Evolutionary conservation across 345 rosid species (phyloP), one percentile per base, ranked within the genome.

Genomic region (Passiflora organensis): DNA sequence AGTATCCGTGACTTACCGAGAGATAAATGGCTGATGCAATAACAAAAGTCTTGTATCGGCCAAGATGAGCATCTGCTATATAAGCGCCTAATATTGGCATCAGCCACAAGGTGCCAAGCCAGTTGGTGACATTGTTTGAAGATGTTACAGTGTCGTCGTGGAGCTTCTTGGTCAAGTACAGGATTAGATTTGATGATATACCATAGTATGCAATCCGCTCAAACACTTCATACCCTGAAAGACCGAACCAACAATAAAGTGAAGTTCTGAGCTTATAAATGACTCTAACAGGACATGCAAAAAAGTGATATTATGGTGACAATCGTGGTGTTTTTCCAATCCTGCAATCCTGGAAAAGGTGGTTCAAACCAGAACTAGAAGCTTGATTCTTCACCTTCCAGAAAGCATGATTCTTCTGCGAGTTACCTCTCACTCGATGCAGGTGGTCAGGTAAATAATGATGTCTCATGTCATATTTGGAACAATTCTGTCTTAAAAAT

Each of bases 171-270:
- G 81, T 66, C 56, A 83, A 51, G 48, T 73, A 86, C 48, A 80
- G 21, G 48, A 86, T 83, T 6, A 83, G 46, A 60, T 86, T 86
- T 32, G 86, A 54, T 25, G 75, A 80, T 65, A 86, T 81, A 25
- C 95, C 90, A 36, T 80, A 76, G 55, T 63, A 79, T 6, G 86
- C 90, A 82, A 86, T 76, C 57, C 90, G 78, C 77, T 86, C 95
- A 49, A 81, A 81, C 53, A 76, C 68, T 63, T 83, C 86, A 53
- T 83, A 83, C 37, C 70, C 95, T 85, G 5, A 23, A 6, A 17
- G 5, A 14, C 21, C 6, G 10, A 21, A 0, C 16, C 14, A 51
- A 28, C 44, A 34, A 10, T 12, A 8, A 37, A 58, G 42, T 36
- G n/a, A 20, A 18, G n/a, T n/a, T n/a, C n/a, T n/a, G n/a, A n/a